Evolutionary conservation across 805 yeast species (phyloP).

Genomic region (Scheffersomyces ergatensis): DNA sequence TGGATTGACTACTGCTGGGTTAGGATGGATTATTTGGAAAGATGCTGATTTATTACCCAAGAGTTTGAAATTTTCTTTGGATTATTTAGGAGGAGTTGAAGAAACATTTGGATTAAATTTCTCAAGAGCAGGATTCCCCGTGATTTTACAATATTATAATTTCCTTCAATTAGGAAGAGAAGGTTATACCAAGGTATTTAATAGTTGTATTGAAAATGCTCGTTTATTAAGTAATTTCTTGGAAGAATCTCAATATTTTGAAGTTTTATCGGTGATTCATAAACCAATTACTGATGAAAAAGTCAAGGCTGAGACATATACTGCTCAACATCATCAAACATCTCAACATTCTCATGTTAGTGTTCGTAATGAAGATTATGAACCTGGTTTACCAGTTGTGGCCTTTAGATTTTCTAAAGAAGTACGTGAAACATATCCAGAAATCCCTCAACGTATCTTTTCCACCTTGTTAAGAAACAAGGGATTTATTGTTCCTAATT

Average conservation of each 20-base stretch:
- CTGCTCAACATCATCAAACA: conserved; percentile 4
- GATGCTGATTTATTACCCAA: conserved; percentile 62
- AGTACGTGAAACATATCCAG: conserved; percentile 62
- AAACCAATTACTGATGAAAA: conserved; percentile 39
- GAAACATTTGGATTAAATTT: conserved; percentile 85
- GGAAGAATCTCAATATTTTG: conserved; percentile 65
- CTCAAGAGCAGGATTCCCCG: conserved; percentile 91
- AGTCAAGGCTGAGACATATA: neutral
- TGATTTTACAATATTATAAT: conserved; percentile 82
- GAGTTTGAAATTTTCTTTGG: conserved; percentile 70
- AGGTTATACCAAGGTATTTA: conserved; percentile 69
- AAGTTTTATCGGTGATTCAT: conserved; percentile 76
- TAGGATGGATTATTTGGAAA: conserved; percentile 91
- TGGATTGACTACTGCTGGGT: conserved; percentile 86
- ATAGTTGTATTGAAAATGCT: conserved; percentile 66
- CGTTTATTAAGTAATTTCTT: conserved; percentile 61
- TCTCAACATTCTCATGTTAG: conserved; percentile 8
- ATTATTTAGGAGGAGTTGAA: conserved; percentile 85
- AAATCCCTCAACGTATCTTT: conserved; percentile 75
- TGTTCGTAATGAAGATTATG: conserved; percentile 45
- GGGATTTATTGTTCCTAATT: conserved; percentile 89
- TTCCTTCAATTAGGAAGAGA: conserved; percentile 66
- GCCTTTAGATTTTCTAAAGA: conserved; percentile 71
- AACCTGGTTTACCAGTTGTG: conserved; percentile 86
- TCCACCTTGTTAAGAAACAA: conserved; percentile 71